These are phyloP conservation scores for Pseudogymnoascus sp. DNA, from an alignment of 2,329 filamentous ascomycete species.

Conservation along the genomic window DNA sequence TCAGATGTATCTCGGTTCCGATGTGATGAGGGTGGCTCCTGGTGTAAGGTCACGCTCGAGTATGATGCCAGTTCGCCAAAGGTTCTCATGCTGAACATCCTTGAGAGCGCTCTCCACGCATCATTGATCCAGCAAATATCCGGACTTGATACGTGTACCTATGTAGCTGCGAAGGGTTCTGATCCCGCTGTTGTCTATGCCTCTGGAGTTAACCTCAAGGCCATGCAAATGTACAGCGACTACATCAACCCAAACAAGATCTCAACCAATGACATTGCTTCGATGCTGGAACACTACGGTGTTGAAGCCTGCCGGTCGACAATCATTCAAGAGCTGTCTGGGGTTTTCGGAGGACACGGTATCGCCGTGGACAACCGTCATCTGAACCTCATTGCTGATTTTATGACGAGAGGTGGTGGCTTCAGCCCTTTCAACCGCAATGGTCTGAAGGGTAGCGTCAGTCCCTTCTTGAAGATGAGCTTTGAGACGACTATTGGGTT, in stretches of 20 bases:
- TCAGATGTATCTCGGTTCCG: constrained; percentile 66
- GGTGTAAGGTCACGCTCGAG: constrained; percentile 74
- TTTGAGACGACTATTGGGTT: constrained; percentile 97
- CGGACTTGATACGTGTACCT: constrained; percentile 64
- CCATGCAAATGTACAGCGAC: constrained; percentile 82
- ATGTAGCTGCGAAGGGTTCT: constrained; percentile 48
- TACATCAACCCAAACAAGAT: constrained; percentile 80
- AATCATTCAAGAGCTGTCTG: constrained; percentile 78
- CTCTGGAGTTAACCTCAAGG: constrained; percentile 76
- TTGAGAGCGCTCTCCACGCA: constrained; percentile 70
- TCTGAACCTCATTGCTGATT: constrained; percentile 89
- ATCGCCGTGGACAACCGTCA: constrained; percentile 89
- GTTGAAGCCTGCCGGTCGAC: constrained; percentile 84
- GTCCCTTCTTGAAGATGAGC: constrained; percentile 96
- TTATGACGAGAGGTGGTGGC: constrained; percentile 89
- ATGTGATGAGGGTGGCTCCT: constrained; percentile 69
- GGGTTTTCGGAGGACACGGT: constrained; percentile 82
- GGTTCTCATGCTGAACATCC: constrained; percentile 83
- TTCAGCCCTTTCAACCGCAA: constrained; percentile 91
- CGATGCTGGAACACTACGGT: constrained; percentile 78
- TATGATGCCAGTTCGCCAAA: constrained; percentile 78
- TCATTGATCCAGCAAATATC: constrained; percentile 82
- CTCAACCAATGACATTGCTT: constrained; percentile 85
- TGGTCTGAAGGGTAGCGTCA: constrained; percentile 75
- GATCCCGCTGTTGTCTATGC: constrained; percentile 60